Conservation (phyloP, 2,329 filamentous ascomycete genomes). For the Chrysoporthe deuterocubensis region DNA sequence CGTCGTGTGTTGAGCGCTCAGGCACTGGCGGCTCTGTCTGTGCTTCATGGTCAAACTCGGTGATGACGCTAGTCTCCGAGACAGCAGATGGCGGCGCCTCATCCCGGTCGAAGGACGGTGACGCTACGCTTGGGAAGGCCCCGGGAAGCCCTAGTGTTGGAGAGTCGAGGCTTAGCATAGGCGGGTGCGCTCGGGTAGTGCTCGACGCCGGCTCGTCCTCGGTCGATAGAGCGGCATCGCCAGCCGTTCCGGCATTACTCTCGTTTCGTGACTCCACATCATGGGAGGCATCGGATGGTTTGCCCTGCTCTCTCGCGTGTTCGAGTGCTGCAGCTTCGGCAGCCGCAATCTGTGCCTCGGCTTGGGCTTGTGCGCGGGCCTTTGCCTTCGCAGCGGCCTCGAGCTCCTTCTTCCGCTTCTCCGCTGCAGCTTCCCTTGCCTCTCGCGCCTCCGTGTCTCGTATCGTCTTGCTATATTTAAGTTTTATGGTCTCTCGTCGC, state of each 20-base stretch:
- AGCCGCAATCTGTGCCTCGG: conserved; percentile 37
- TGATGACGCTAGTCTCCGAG: conserved; percentile 63
- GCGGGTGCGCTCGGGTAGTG: conserved; percentile 23
- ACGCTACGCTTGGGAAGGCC: conserved; percentile 54
- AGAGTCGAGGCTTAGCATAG: conserved; percentile 52
- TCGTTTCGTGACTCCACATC: conserved; percentile 14
- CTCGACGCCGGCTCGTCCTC: conserved; percentile 13
- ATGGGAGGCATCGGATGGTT: conserved; percentile 3
- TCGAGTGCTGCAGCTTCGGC: conserved; percentile 29
- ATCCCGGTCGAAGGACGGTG: conserved; percentile 45
- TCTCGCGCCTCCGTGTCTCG: conserved; percentile 70
- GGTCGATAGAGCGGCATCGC: conserved; percentile 26
- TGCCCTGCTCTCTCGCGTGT: conserved; percentile 15
- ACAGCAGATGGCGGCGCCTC: conserved; percentile 61
- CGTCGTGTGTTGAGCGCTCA: conserved; percentile 31
- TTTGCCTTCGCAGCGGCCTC: conserved; percentile 51
- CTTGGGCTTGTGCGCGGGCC: conserved; percentile 41
- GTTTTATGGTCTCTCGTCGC: conserved; percentile 78
- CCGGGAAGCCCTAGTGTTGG: conserved; percentile 71
- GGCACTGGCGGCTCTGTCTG: conserved; percentile 60
- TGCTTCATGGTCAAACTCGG: conserved; percentile 74
- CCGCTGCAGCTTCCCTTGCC: conserved; percentile 56
- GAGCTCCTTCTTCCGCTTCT: conserved; percentile 56
- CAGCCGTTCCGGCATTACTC: conserved; percentile 17
- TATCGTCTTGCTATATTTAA: conserved; percentile 84